These are phyloP conservation scores for Citrullus amarus DNA, from an alignment of 306 rosid species.

Conservation along the genomic window DNA sequence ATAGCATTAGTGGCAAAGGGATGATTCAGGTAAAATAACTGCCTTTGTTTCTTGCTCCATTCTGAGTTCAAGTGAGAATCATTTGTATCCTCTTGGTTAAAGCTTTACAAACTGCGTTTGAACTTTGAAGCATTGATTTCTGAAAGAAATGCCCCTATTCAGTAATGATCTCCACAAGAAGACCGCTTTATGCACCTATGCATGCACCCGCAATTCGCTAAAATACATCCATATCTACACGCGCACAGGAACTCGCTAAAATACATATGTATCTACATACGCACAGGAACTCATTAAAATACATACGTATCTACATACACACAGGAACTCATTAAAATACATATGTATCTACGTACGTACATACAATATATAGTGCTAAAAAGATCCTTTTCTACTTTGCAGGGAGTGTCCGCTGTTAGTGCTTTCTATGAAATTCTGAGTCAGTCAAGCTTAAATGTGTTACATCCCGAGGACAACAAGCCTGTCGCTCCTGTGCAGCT, in stretches of 20 bases:
- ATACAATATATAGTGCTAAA: not conserved
- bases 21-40: constrained; percentile 68
- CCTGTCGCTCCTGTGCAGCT: constrained; percentile 89
- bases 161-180: not conserved
- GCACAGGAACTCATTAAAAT: not conserved
- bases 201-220: too few relatives aligned
- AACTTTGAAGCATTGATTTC: not conserved
- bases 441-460: constrained; percentile 71
- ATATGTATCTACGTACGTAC: not conserved
- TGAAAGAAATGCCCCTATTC: not conserved
- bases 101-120: not conserved
- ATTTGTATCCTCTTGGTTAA: not conserved
- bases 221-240: too few relatives aligned
- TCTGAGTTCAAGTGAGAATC: not conserved
- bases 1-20: constrained; percentile 84
- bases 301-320: not conserved
- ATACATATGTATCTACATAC: not conserved
- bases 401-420: constrained; percentile 88
- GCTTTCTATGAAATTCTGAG: constrained; percentile 81
- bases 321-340: not conserved
- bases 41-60: not conserved
- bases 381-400: not conserved
- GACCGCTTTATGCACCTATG: too few relatives aligned
- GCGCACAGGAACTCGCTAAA: not conserved
- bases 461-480: constrained; percentile 82